phyloP scores from a whole-genome alignment of 768 basidiomycete genomes.

The Boletus tomentosulus region DNA sequence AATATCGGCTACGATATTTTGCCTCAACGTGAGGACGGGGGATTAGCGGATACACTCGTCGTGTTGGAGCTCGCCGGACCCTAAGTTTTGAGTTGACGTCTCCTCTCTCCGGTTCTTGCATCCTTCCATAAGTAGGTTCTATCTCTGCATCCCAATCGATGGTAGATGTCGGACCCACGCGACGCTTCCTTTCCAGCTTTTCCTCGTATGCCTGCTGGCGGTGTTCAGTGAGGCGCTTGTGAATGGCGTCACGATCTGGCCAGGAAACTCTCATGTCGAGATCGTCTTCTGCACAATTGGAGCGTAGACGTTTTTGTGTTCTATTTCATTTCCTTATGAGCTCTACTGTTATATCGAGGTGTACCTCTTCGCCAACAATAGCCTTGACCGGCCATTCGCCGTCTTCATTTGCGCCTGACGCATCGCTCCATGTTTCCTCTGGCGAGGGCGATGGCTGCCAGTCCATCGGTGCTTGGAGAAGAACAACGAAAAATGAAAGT shows the following conservation, averaged over 20 bases:
- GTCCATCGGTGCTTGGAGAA: not conserved
- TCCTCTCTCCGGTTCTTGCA: slow-evolving; percentile 27
- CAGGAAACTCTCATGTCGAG: slow-evolving; percentile 38
- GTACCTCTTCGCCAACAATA: slow-evolving; percentile 30
- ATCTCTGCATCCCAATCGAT: slow-evolving; percentile 27
- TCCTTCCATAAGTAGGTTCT: slow-evolving; percentile 13
- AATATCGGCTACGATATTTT: slow-evolving; percentile 14
- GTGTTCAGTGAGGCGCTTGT: slow-evolving; percentile 40
- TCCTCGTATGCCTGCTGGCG: slow-evolving; percentile 44
- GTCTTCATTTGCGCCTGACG: slow-evolving; percentile 27
- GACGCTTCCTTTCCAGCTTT: slow-evolving; percentile 31
- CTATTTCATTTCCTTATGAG: slow-evolving; percentile 34
- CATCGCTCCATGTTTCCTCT: slow-evolving; percentile 31
- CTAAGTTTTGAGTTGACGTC: slow-evolving; percentile 22
- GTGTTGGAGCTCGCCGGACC: slow-evolving; percentile 11
- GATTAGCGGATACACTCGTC: not conserved
- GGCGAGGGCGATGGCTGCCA: slow-evolving; percentile 31
- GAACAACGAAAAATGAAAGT: not conserved
- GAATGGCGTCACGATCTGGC: slow-evolving; percentile 40
- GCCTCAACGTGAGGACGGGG: slow-evolving; percentile 1
- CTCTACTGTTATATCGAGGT: slow-evolving; percentile 22
- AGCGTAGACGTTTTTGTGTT: slow-evolving; percentile 30
- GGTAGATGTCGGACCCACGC: slow-evolving; percentile 6
- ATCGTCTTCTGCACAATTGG: slow-evolving; percentile 25
- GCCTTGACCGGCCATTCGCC: slow-evolving; percentile 29